Evolutionary conservation across 257 asterid species (phyloP).

Genomic region (Solanum arcanum): DNA sequence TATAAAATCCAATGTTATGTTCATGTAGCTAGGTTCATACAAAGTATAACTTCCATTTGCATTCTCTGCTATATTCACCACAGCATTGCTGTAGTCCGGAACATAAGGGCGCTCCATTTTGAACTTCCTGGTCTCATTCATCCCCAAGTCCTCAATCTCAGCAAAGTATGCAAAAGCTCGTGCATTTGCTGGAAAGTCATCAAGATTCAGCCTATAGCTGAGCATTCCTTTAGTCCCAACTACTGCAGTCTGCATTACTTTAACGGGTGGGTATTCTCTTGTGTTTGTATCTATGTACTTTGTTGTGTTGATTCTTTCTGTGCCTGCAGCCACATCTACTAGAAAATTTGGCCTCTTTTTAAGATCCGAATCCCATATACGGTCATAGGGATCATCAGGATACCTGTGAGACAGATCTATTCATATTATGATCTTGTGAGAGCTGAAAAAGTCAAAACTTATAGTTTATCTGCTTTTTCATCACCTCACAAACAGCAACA

Average conservation of each 20-base stretch:
- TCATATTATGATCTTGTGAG: background rate
- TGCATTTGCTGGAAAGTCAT: conserved; percentile 87
- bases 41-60: conserved; percentile 86
- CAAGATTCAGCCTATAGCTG: conserved; percentile 73
- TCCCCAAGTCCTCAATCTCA: conserved; percentile 65
- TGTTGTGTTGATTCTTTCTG: conserved; percentile 66
- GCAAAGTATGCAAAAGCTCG: conserved; percentile 92
- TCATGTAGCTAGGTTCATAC: conserved; percentile 97
- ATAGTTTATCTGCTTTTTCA: background rate
- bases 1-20: conserved; percentile 65
- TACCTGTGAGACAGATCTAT: conserved; percentile 38
- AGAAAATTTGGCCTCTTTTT: conserved; percentile 66
- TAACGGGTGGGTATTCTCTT: conserved; percentile 87
- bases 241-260: conserved; percentile 95
- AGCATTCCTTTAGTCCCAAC: conserved; percentile 67
- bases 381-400: conserved; percentile 90
- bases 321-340: conserved; percentile 92
- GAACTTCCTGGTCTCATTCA: conserved; percentile 62
- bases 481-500: background rate
- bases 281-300: conserved; percentile 49
- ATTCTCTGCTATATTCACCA: conserved; percentile 88
- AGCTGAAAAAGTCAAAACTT: background rate
- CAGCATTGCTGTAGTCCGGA: conserved; percentile 86
- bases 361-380: conserved; percentile 92
- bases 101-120: conserved; percentile 69